A percentile compares a stretch with the other conserved stretches of the same genome.
Conservation (phyloP, 805 yeast species). For the Cyberlindnera americana region DNA sequence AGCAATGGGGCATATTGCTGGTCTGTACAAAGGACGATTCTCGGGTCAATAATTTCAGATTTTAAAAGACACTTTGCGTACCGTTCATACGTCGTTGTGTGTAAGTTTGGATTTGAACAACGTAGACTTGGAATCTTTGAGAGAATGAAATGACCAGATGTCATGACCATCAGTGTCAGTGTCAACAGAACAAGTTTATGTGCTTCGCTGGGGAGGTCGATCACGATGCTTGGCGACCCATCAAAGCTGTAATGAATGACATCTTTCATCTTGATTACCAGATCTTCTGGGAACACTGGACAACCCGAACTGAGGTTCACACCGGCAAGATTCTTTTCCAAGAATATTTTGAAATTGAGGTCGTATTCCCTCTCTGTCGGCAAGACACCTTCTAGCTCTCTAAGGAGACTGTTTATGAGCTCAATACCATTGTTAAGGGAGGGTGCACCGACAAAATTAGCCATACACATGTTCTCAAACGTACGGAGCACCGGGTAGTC, state of each 20-base stretch:
- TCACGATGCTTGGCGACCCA: not conserved
- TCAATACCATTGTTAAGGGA: not conserved
- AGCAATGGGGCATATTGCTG: not conserved
- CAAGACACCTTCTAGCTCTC: not conserved
- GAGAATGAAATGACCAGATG: not conserved
- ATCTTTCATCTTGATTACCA: not conserved
- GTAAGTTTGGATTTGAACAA: slow-evolving; percentile 1
- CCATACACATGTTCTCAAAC: slow-evolving; percentile 1
- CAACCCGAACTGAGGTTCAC: slow-evolving; percentile 1
- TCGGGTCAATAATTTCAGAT: not conserved
- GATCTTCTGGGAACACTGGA: not conserved
- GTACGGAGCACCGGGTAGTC: not conserved
- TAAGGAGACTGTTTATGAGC: not conserved
- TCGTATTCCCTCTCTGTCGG: not conserved
- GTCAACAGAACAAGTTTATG: slow-evolving; percentile 1
- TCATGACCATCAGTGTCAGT: not conserved
- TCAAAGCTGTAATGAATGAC: not conserved
- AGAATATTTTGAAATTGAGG: not conserved
- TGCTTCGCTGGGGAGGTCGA: not conserved
- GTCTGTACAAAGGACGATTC: not conserved
- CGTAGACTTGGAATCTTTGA: slow-evolving; percentile 1
- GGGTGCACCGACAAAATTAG: not conserved
- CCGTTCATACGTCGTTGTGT: not conserved
- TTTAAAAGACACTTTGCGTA: not conserved
- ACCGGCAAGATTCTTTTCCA: not conserved